Evolutionary conservation across 768 basidiomycete genomes (phyloP).

Genomic region (Pleurotus djamor): DNA sequence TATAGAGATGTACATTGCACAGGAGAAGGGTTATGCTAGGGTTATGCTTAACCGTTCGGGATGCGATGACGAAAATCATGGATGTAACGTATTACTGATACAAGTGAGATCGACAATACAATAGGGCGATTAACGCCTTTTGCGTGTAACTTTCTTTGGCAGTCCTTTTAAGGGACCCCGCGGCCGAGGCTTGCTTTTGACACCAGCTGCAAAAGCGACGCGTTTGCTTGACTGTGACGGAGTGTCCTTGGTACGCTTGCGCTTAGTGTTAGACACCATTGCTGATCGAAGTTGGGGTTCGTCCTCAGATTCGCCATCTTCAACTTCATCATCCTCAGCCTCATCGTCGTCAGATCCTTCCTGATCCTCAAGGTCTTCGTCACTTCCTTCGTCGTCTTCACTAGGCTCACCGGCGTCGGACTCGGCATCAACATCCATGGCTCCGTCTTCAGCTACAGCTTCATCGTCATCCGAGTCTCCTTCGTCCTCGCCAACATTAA

Average conservation of each 20-base stretch:
- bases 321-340: constrained; percentile 27
- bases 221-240: constrained; percentile 41
- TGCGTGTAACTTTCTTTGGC: neutral
- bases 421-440: neutral
- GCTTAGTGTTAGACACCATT: constrained; percentile 40
- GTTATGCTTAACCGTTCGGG: too few relatives aligned
- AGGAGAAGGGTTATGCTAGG: too few relatives aligned
- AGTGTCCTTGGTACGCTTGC: constrained; percentile 34
- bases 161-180: neutral
- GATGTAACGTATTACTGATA: neutral
- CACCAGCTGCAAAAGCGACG: constrained; percentile 45
- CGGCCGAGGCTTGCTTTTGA: constrained; percentile 12
- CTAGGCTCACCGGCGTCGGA: constrained; percentile 1
- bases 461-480: constrained; percentile 32
- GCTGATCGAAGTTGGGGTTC: constrained; percentile 21
- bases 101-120: neutral
- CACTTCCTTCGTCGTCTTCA: constrained; percentile 21
- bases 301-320: constrained; percentile 27
- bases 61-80: too few relatives aligned
- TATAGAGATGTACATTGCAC: too few relatives aligned
- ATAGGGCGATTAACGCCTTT: neutral
- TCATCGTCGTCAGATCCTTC: constrained; percentile 31
- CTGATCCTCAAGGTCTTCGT: constrained; percentile 31
- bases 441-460: constrained; percentile 32
- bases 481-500: constrained; percentile 36